Evolutionary conservation across 306 rosid genomes (phyloP).

Genomic region (Prunus armeniaca): DNA sequence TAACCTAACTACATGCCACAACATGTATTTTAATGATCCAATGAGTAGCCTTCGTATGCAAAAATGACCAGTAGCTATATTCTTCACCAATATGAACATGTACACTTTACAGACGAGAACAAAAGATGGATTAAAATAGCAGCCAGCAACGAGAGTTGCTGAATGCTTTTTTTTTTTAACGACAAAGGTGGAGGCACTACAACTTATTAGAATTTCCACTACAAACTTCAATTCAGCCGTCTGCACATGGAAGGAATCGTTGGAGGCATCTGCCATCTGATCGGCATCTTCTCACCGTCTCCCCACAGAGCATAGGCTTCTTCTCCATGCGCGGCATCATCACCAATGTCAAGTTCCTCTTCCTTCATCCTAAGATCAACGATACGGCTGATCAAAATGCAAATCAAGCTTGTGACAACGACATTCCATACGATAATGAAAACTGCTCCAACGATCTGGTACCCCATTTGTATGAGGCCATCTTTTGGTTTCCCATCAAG

Average conservation of each 20-base stretch:
- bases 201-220: neutral
- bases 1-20: neutral
- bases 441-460: slow-evolving; percentile 51
- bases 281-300: slow-evolving; percentile 54
- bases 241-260: slow-evolving; percentile 35
- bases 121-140: neutral
- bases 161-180: neutral
- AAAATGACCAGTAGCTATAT: neutral
- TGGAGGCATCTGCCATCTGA: slow-evolving; percentile 28
- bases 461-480: slow-evolving; percentile 43
- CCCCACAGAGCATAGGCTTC: slow-evolving; percentile 81
- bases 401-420: slow-evolving; percentile 52
- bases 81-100: neutral
- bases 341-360: slow-evolving; percentile 66
- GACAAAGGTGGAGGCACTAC: neutral
- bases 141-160: slow-evolving; percentile 5
- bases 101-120: neutral
- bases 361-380: slow-evolving; percentile 64
- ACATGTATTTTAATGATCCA: neutral
- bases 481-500: neutral
- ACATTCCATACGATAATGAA: slow-evolving; percentile 59
- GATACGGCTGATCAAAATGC: slow-evolving; percentile 36
- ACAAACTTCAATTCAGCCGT: neutral
- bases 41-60: neutral
- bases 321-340: slow-evolving; percentile 74